Percentiles rank a stretch among this genome's conserved stretches.
Evolutionary conservation across 1,284 basidiomycete genomes (phyloP).

Genomic region (Volvariella volvacea): DNA sequence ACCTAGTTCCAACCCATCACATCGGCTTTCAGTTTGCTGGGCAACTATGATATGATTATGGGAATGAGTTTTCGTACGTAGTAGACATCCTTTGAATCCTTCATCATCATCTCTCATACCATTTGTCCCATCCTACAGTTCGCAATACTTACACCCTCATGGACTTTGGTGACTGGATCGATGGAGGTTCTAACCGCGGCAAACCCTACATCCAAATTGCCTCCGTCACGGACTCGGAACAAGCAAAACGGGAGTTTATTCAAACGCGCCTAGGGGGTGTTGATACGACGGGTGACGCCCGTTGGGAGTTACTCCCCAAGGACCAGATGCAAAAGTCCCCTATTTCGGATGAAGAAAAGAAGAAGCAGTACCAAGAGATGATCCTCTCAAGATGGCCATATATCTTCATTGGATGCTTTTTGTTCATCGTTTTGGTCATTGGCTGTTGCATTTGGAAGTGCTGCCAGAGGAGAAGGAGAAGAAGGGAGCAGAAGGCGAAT

Average conservation of each 20-base stretch:
- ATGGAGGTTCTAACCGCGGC: not conserved
- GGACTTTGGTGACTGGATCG: constrained; percentile 51
- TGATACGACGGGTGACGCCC: constrained; percentile 37
- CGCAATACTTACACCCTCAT: constrained; percentile 61
- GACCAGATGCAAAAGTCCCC: constrained; percentile 59
- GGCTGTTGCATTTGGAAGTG: constrained; percentile 57
- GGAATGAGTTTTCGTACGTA: constrained; percentile 73
- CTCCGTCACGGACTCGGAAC: constrained; percentile 34
- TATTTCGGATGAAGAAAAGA: constrained; percentile 59
- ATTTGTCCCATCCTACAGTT: constrained; percentile 33
- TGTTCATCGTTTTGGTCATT: constrained; percentile 39
- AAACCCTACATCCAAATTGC: constrained; percentile 51
- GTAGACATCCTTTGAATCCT: not conserved
- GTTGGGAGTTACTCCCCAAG: constrained; percentile 54
- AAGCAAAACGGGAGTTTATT: constrained; percentile 51
- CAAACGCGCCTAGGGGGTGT: constrained; percentile 40
- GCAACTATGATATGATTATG: constrained; percentile 74
- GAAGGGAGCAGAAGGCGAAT: constrained; percentile 13
- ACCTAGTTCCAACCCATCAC: constrained; percentile 74
- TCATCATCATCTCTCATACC: constrained; percentile 3
- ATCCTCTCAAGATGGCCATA: constrained; percentile 72
- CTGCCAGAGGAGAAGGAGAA: constrained; percentile 41
- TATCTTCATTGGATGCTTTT: constrained; percentile 60
- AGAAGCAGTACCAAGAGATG: constrained; percentile 60
- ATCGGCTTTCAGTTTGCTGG: constrained; percentile 67